These are phyloP conservation scores for Aspergillus egyptiacus DNA, from an alignment of 495 filamentous ascomycete genomes.

Conservation along the genomic window DNA sequence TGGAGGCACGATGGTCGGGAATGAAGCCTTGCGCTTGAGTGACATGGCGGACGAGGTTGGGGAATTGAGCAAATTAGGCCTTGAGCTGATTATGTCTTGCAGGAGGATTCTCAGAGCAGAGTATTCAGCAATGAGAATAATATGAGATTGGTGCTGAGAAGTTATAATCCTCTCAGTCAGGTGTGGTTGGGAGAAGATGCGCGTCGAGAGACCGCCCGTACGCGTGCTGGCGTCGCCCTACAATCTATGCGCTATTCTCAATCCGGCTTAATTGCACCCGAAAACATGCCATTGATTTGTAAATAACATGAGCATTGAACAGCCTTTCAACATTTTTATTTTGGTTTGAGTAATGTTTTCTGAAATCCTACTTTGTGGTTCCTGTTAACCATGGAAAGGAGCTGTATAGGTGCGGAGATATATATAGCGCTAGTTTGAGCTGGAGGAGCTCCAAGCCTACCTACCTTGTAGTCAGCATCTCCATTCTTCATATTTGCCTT, in stretches of 20 bases:
- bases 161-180: background rate
- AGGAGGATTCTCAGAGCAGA: background rate
- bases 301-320: background rate
- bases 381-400: background rate
- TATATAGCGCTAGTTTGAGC: background rate
- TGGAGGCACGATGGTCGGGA: constrained; percentile 28
- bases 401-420: background rate
- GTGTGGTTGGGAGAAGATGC: constrained; percentile 10
- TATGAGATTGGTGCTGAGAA: background rate
- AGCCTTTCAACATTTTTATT: no score
- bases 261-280: constrained; percentile 19
- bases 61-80: background rate
- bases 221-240: constrained; percentile 11
- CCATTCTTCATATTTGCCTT: no score
- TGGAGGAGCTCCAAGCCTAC: background rate
- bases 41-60: constrained; percentile 30
- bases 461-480: no score
- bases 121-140: background rate
- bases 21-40: constrained; percentile 49
- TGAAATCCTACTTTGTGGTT: no score
- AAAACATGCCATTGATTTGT: background rate
- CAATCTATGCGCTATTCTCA: constrained; percentile 18
- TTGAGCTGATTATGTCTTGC: background rate
- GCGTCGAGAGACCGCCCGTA: constrained; percentile 1
- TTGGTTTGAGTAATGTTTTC: no score